A percentile compares a stretch with the other conserved stretches of the same genome.
Conservation (phyloP, 495 filamentous ascomycete genomes). For the Bombardia bombarda region DNA sequence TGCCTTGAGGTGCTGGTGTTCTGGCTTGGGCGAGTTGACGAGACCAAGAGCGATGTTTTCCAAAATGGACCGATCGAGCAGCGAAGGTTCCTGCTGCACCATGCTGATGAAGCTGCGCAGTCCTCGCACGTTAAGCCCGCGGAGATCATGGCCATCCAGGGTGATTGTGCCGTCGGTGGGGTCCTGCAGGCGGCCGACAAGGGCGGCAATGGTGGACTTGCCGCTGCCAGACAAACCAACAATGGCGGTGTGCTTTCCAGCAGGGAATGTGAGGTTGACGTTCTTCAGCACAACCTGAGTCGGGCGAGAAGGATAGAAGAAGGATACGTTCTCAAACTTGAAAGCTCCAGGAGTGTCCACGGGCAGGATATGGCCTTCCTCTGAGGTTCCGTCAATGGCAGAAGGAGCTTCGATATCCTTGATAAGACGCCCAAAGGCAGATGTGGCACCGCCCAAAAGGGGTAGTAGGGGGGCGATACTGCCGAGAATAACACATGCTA, state of each 20-base stretch:
- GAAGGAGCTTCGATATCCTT: slow-evolving; percentile 78
- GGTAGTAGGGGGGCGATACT: slow-evolving; percentile 76
- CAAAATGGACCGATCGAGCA: slow-evolving; percentile 76
- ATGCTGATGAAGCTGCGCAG: slow-evolving; percentile 78
- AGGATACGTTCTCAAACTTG: slow-evolving; percentile 69
- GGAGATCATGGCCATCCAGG: slow-evolving; percentile 74
- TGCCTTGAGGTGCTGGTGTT: slow-evolving; percentile 35
- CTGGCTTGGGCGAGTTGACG: slow-evolving; percentile 70
- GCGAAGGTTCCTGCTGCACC: slow-evolving; percentile 69
- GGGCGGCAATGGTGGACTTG: slow-evolving; percentile 83
- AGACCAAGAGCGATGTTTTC: slow-evolving; percentile 78
- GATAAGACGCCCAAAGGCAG: slow-evolving; percentile 81
- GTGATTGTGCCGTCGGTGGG: slow-evolving; percentile 67
- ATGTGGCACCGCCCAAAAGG: slow-evolving; percentile 60
- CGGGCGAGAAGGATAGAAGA: slow-evolving; percentile 85
- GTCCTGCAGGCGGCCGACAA: slow-evolving; percentile 84
- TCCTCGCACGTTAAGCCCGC: slow-evolving; percentile 72
- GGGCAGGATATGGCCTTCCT: slow-evolving; percentile 55
- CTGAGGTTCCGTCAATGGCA: slow-evolving; percentile 63
- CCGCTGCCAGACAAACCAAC: slow-evolving; percentile 47
- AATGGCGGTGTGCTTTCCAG: slow-evolving; percentile 79
- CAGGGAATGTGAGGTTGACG: slow-evolving; percentile 66
- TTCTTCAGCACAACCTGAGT: slow-evolving; percentile 75
- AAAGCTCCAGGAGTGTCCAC: slow-evolving; percentile 64
- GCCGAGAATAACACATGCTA: slow-evolving; percentile 58